These are phyloP conservation scores for Saccharomycopsis capsularis DNA, from an alignment of 805 yeast species.

Conservation along the genomic window DNA sequence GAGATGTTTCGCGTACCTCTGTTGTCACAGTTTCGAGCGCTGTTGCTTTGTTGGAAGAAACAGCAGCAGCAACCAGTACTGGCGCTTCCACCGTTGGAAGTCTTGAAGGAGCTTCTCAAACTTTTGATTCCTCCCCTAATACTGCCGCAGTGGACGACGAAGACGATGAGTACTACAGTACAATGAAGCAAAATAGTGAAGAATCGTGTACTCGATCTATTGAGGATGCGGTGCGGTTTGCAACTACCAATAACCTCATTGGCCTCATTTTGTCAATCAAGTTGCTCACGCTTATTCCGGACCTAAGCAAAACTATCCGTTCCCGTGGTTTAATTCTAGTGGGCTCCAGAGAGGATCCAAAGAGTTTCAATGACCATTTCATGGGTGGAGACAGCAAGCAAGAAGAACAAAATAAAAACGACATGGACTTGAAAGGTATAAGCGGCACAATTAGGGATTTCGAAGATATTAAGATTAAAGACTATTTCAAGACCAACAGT, in stretches of 20 bases:
- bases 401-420: too few species aligned
- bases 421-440: neutral
- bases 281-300: conserved; percentile 65
- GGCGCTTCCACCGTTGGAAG: neutral
- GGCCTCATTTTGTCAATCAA: conserved; percentile 77
- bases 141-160: too few species aligned
- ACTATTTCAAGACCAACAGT: conserved; percentile 3
- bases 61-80: neutral
- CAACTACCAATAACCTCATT: conserved; percentile 72
- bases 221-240: conserved; percentile 76
- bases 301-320: conserved; percentile 65
- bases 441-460: conserved; percentile 3
- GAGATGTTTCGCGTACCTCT: neutral
- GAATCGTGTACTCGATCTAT: conserved; percentile 55
- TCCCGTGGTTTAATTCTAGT: conserved; percentile 78
- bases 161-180: neutral
- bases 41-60: too few species aligned
- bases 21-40: neutral
- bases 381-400: conserved; percentile 3
- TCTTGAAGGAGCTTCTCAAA: neutral
- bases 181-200: conserved; percentile 19
- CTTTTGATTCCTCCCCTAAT: too few species aligned
- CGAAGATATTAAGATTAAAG: conserved; percentile 17
- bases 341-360: conserved; percentile 43
- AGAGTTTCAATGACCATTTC: conserved; percentile 21